A percentile compares a stretch with the other conserved stretches of the same genome.
Evolutionary conservation across 176 grass and related monocot species (phyloP).

Genomic region (Oryza australiensis): DNA sequence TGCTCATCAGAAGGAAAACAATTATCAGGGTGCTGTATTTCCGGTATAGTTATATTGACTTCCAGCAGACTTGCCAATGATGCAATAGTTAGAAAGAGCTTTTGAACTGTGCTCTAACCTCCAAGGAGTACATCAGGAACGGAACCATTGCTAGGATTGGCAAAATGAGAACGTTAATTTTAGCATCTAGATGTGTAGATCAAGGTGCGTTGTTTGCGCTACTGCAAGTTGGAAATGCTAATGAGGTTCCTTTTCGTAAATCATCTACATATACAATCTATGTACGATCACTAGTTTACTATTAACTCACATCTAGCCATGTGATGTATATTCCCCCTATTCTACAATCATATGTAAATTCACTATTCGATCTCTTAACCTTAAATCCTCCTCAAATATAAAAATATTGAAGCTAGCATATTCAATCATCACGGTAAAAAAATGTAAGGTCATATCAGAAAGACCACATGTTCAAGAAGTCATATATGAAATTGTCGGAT

Average conservation of each 20-base stretch:
- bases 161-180: not conserved
- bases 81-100: not conserved
- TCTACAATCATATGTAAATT: not conserved
- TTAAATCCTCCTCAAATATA: not conserved
- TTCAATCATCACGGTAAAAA: not conserved
- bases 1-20: conserved; percentile 24
- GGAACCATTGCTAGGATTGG: not conserved
- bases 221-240: not conserved
- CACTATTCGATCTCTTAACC: not conserved
- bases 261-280: not conserved
- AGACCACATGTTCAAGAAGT: not conserved
- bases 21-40: not conserved
- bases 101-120: not conserved
- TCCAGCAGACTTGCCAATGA: not conserved
- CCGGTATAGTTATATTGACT: not conserved
- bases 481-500: conserved; percentile 15
- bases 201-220: not conserved
- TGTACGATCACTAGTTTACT: not conserved
- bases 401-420: not conserved
- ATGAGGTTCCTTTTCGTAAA: not conserved
- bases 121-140: not conserved
- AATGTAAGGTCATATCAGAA: not conserved
- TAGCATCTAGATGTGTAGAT: not conserved
- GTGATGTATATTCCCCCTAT: not conserved
- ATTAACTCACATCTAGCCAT: not conserved